These are phyloP conservation scores for Talaromyces proteolyticus DNA, from an alignment of 495 filamentous ascomycete species.

Conservation along the genomic window DNA sequence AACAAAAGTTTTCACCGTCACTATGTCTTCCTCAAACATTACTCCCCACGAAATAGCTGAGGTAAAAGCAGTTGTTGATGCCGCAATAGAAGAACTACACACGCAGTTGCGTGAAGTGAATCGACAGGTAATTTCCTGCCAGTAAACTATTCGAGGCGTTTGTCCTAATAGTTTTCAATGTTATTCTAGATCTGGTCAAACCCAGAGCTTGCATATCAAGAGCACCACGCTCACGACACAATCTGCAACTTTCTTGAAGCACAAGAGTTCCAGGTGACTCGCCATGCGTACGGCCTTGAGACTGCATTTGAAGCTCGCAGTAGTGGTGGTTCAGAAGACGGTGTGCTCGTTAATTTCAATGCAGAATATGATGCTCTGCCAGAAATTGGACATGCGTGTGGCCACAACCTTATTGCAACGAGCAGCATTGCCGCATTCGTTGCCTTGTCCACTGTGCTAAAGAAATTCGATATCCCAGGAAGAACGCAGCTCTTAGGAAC, in stretches of 20 bases:
- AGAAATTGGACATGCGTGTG: conserved; percentile 59
- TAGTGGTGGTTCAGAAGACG: conserved; percentile 16
- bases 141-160: no score
- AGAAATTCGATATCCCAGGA: conserved; percentile 40
- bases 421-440: conserved; percentile 55
- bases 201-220: conserved; percentile 53
- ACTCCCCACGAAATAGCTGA: conserved; percentile 10
- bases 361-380: conserved; percentile 52
- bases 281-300: conserved; percentile 35
- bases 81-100: conserved; percentile 15
- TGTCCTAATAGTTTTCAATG: no score
- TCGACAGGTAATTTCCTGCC: conserved; percentile 9
- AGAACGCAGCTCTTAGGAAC: conserved; percentile 61
- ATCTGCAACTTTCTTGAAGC: conserved; percentile 49
- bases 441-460: conserved; percentile 46
- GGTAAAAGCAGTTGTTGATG: conserved; percentile 23
- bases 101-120: conserved; percentile 25
- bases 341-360: conserved; percentile 38
- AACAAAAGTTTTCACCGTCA: no score
- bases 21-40: conserved; percentile 15
- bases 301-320: conserved; percentile 35
- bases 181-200: conserved; percentile 50
- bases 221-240: conserved; percentile 51
- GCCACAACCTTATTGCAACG: conserved; percentile 65
- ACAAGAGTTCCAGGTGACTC: conserved; percentile 52